Evolutionary conservation across 2,329 filamentous ascomycete species (phyloP), one percentile per base, ranked within the genome.

Genomic region (Leptographium flavum): DNA sequence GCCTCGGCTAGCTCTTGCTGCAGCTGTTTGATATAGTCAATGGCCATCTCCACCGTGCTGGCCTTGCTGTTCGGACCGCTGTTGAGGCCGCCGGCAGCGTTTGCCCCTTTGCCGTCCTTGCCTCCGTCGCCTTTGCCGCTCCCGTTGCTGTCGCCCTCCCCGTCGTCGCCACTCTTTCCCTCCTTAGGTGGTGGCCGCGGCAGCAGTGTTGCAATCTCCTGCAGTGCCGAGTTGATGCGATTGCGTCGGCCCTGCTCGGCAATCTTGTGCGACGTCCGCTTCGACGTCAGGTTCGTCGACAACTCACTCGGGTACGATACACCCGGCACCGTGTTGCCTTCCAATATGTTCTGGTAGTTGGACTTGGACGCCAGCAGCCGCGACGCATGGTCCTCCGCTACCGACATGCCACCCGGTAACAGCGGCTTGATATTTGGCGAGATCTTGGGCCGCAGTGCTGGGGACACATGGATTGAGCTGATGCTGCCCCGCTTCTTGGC

Each of bases 191-290:
- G 55, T 40, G 43, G 50, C 39, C 45, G 47, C 0, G 92, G 90
- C n/a, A 98, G 68, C 3, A 98, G 69, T 0, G 79, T 74, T 42
- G 92, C 87, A 61, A 98, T 94, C 60, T 95, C 83, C 54, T 90
- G 86, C 21, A 98, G 68, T 0, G 92, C 92, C 45, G 81, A 83
- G 60, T 98, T 98, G 63, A 98, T 96, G 40, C 92, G 79, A 59
- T 98, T 96, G 48, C 92, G 74, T 40, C 92, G 79, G 7, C 92
- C 92, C 65, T 98, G 92, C 64, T 98, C 92, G 17, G 92, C 92
- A 53, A 98, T 86, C 63, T 98, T 98, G 67, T 98, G 92, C 37
- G 87, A 94, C 2, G 92, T 96, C 44, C 90, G 82, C 67, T 98
- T 98, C 3, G 87, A 94, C 0, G 88, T 95, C 23, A 98, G 68